phyloP scores from a whole-genome alignment of 1,139 yeast species.

The Geotrichum fermentans region DNA sequence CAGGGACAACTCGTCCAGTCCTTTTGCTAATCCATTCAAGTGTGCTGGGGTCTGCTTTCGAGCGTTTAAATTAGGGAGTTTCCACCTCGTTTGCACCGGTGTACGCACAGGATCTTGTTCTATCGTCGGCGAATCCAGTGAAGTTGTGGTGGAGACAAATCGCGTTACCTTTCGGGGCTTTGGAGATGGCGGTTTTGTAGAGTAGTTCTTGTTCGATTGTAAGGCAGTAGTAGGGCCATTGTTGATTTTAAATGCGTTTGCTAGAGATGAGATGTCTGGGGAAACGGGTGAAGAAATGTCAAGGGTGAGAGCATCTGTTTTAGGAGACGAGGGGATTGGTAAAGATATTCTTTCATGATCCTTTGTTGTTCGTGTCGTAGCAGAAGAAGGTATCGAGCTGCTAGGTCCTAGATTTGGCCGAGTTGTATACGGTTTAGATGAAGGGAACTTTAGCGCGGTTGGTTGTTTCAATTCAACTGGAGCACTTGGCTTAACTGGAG shows the following conservation, averaged over 20 bases:
- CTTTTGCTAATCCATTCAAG: background rate
- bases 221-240: background rate
- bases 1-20: slow-evolving; percentile 5
- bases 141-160: background rate
- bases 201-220: background rate
- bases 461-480: no score
- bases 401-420: background rate
- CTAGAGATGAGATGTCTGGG: background rate
- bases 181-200: background rate
- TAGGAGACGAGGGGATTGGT: background rate
- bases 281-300: background rate
- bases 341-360: background rate
- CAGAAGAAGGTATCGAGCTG: background rate
- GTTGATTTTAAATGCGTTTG: background rate
- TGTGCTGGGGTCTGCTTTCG: slow-evolving; percentile 5
- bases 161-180: background rate
- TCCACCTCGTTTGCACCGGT: slow-evolving; percentile 1
- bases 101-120: background rate
- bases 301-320: background rate
- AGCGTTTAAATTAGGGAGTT: background rate
- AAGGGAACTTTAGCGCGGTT: no score
- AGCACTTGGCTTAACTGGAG: background rate
- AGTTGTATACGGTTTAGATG: background rate
- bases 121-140: background rate
- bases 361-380: background rate